Evolutionary conservation across 2,329 filamentous ascomycete species (phyloP).

Genomic region (Fusarium foetens): DNA sequence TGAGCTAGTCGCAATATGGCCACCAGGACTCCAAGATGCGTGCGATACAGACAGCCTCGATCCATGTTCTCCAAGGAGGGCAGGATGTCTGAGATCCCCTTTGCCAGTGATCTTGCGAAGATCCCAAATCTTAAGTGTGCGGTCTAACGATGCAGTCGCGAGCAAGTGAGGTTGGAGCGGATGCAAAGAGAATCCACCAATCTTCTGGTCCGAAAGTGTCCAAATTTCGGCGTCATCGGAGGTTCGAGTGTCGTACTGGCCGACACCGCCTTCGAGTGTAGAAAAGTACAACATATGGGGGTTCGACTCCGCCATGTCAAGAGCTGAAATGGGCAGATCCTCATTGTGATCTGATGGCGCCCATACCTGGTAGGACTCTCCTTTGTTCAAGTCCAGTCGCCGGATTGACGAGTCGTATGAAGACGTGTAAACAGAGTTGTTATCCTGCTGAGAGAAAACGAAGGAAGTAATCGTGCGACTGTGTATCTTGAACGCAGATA

Average conservation of each 20-base stretch:
- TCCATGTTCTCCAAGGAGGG: conserved; percentile 81
- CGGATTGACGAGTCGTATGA: conserved; percentile 96
- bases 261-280: conserved; percentile 82
- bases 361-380: conserved; percentile 82
- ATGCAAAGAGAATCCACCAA: conserved; percentile 90
- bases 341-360: conserved; percentile 74
- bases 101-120: conserved; percentile 79
- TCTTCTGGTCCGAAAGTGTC: conserved; percentile 88
- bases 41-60: conserved; percentile 90
- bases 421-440: conserved; percentile 80
- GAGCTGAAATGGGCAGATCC: conserved; percentile 83
- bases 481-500: conserved; percentile 91
- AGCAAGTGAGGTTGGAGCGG: conserved; percentile 83
- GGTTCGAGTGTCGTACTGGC: conserved; percentile 80
- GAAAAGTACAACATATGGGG: conserved; percentile 86
- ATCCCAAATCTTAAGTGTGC: conserved; percentile 93
- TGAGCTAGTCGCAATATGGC: conserved; percentile 88
- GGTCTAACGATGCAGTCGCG: conserved; percentile 89
- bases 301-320: conserved; percentile 79
- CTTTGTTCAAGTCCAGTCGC: conserved; percentile 83
- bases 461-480: conserved; percentile 89
- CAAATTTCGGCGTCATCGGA: conserved; percentile 71
- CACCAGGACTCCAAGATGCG: conserved; percentile 86
- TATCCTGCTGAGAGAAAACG: conserved; percentile 77
- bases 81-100: conserved; percentile 68